Percentiles rank a stretch among this genome's conserved stretches.
Evolutionary conservation across 2,329 filamentous ascomycete species (phyloP).

Genomic region (Neofusicoccum cordaticola): DNA sequence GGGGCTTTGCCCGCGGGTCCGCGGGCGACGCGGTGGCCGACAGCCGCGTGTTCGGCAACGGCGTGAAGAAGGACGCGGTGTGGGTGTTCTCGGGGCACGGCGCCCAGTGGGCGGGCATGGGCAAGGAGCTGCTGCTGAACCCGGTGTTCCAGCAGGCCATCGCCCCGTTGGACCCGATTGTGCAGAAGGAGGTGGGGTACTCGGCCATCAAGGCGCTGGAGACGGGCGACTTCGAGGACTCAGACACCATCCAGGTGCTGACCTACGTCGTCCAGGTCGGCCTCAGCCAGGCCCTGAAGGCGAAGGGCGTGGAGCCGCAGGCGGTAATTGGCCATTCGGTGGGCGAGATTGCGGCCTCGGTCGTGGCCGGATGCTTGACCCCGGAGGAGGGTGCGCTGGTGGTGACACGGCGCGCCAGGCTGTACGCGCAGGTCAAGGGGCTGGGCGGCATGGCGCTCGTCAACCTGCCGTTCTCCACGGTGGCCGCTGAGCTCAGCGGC

Average conservation of each 20-base stretch:
- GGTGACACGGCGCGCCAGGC: conserved; percentile 32
- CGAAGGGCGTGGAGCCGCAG: conserved; percentile 30
- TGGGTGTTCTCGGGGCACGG: conserved; percentile 48
- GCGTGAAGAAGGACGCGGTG: conserved; percentile 24
- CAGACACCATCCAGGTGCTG: conserved; percentile 32
- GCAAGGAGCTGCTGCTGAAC: conserved; percentile 33
- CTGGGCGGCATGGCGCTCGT: conserved; percentile 33
- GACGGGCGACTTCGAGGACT: conserved; percentile 25
- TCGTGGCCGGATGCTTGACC: conserved; percentile 34
- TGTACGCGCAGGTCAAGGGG: conserved; percentile 34
- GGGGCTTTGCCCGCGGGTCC: conserved; percentile 20
- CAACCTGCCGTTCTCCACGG: conserved; percentile 29
- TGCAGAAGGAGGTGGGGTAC: conserved; percentile 24
- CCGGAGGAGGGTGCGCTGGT: conserved; percentile 36
- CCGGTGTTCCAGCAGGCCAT: conserved; percentile 28
- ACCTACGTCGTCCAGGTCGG: conserved; percentile 39
- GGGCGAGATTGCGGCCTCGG: conserved; percentile 42
- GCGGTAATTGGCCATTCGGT: conserved; percentile 44
- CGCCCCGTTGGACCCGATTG: conserved; percentile 24
- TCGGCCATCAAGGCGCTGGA: conserved; percentile 21
- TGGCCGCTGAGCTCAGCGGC: conserved; percentile 24
- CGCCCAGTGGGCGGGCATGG: conserved; percentile 43
- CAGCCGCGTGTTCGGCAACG: conserved; percentile 19
- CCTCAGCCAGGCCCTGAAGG: conserved; percentile 30
- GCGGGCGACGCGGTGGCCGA: background rate